Base-by-base conservation (phyloP, 2,329 filamentous ascomycete species). In the Sclerotinia spermophila region DNA sequence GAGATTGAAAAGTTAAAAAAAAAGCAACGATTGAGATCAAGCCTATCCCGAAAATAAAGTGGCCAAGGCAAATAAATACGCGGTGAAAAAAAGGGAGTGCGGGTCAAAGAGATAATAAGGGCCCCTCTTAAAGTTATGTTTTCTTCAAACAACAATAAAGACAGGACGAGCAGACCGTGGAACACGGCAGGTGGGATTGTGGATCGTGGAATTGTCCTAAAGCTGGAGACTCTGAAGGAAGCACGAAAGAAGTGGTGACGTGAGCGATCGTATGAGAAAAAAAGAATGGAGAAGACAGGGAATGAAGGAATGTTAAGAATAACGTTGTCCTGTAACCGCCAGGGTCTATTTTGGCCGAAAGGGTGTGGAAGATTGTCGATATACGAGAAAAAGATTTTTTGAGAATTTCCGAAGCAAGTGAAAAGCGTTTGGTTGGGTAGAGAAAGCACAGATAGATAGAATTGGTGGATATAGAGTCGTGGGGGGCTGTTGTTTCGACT, bases 191-290 rank as follows among this genome's bases (percentile, higher is more conserved):
- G 45, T 65, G 62, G 35, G 45, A 55, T 53, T 66, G 62, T 66
- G 62, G 62, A 66, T 66, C 48, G 62, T 53, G 38, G 35, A 38
- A 66, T 66, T 66, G 62, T 45, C 62, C 62, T 66, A 66, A 66
- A 66, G 55, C 62, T 53, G 62, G 35, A 51, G 62, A 66, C 42
- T 30, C 5, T 11, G 42, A 64, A 64, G 44, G 42, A 35, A 48
- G 44, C 44, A 53, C n/a, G 45, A 66, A 66, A 40, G 45, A 53
- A 66, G 62, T 66, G 62, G 62, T 66, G 62, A 66, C 62, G 62
- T 66, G 62, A 66, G 61, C 61, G 44, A 64, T 13, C 35, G 61
- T 51, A 27, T 30, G 19, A 24, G 33, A 38, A 13, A 6, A 51
- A 65, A 33, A 30, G 15, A 38, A 27, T 19, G 19, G 44, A 38